Evolutionary conservation across 2,329 filamentous ascomycete genomes (phyloP), one percentile per base, ranked within the genome.

Genomic region (Madurella mycetomatis): DNA sequence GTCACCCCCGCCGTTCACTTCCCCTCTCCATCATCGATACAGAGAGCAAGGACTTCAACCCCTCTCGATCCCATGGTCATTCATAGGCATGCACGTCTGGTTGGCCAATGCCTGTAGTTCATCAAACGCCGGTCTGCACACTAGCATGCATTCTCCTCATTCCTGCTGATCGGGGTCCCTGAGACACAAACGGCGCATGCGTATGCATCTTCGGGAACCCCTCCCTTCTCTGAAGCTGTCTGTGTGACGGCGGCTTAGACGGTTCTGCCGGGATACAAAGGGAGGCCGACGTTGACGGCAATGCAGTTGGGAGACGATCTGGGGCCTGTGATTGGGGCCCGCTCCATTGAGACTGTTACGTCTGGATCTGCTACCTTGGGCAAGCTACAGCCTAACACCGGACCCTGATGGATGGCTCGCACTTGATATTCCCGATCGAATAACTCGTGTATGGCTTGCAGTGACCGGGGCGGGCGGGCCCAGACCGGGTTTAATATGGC

Each of bases 161-260:
- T 19, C 13, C 13, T 49, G 4, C 9, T 47, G 16, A 34, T 30
- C 45, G 9, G 15, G 47, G 16, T 43, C 16, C 37, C 41, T 34
- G 44, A 34, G 31, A 15, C 16, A 13, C 39, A 32, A 51, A 32
- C 44, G 13, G 43, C 5, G 46, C 43, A 61, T 57, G 61, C 58
- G 46, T 42, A 61, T 57, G 61, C 60, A 62, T 25, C 39, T 40
- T 57, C 55, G 59, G 61, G 58, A 63, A 63, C 61, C 61, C 61
- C 61, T 62, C 61, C 47, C 43, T 41, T 47, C 19, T 11, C 30
- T 41, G 16, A 49, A 41, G 32, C 30, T 39, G 34, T 39, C 48
- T 17, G 41, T 54, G 42, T 39, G 32, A 59, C 47, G 42, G 34
- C 43, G n/a, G 45, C 30, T 50, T 13, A 16, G 32, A 46, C 46